Evolutionary conservation across 495 filamentous ascomycete species (phyloP), one percentile per base, ranked within the genome.

Genomic region (Usnea hakonensis): DNA sequence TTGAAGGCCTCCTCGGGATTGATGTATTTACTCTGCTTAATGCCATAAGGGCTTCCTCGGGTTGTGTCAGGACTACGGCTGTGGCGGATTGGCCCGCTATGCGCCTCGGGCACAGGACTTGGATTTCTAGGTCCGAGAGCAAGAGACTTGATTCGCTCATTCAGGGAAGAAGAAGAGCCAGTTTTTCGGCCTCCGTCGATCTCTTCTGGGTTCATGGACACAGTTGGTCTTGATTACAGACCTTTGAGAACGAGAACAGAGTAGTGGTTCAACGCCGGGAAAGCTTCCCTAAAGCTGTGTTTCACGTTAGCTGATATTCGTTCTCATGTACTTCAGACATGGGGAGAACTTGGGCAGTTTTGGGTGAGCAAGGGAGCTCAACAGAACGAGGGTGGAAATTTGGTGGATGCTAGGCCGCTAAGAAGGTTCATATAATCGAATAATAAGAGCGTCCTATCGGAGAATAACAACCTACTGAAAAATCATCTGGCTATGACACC

Each of bases 1-100:
- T 46, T 54, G 57, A 64, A 60, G 7, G 32, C 33, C 6, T 64
- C 50, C 21, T 60, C 37, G 26, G 46, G 14, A 38, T 60, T 57
- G n/a, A 50, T 11, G n/a, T 41, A 46, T 23, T n/a, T 30, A 36
- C 41, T 30, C 38, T 50, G 41, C 21, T 50, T 60, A 28, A 13
- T 57, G 37, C 36, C 35, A 30, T 14, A 52, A 14, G 48, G 48
- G 28, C 48, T 52, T 28, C 48, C 28, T n/a, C 32, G 48, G 48
- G 48, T n/a, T 52, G 48, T 32, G 23, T 60, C 40, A 50, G 57
- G 57, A 28, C 32, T 35, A 46, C 57, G 21, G 11, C 41, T 60
- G 41, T 33, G 55, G 55, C 55, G 21, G 55, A 16, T 43, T 7
- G 19, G 8, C 52, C 35, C 14, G 26, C 52, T 37, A 1, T 55